Percentiles rank a stretch among this genome's conserved stretches.
phyloP scores from a whole-genome alignment of 352 stramenopile species.

The Globisporangium mamillatum region DNA sequence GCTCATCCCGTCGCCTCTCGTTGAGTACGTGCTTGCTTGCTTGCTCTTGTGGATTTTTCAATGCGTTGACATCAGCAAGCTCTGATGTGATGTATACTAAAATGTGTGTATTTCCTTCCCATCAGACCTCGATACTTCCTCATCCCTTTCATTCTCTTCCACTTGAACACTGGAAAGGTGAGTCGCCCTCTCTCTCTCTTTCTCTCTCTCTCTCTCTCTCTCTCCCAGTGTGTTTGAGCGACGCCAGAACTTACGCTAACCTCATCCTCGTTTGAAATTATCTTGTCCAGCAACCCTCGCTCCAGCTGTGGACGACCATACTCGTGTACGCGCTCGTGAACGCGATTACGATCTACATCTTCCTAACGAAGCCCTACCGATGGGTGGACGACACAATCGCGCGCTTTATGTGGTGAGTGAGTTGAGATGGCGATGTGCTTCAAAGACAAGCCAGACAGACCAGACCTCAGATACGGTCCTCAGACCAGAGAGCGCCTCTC shows the following conservation, averaged over 20 bases:
- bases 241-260: background rate
- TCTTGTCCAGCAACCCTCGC: slow-evolving; percentile 47
- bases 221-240: background rate
- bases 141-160: slow-evolving; percentile 73
- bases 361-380: slow-evolving; percentile 59
- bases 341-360: slow-evolving; percentile 65
- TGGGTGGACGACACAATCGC: slow-evolving; percentile 79
- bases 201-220: no score
- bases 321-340: slow-evolving; percentile 63
- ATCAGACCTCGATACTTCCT: slow-evolving; percentile 81
- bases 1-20: slow-evolving; percentile 82
- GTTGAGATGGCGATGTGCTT: background rate
- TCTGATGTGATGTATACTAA: background rate
- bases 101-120: slow-evolving; percentile 11
- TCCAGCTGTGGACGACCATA: slow-evolving; percentile 36
- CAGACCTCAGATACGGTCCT: background rate
- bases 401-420: slow-evolving; percentile 85
- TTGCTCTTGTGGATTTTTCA: background rate
- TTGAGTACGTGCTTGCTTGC: slow-evolving; percentile 62
- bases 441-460: background rate
- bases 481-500: background rate
- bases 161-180: slow-evolving; percentile 74
- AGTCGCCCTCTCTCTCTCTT: slow-evolving; percentile 6
- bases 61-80: slow-evolving; percentile 3
- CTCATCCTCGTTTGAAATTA: background rate